Evolutionary conservation across 108 stramenopile species (phyloP), one percentile per base, ranked within the genome.

Genomic region (Licmophora abbreviata): DNA sequence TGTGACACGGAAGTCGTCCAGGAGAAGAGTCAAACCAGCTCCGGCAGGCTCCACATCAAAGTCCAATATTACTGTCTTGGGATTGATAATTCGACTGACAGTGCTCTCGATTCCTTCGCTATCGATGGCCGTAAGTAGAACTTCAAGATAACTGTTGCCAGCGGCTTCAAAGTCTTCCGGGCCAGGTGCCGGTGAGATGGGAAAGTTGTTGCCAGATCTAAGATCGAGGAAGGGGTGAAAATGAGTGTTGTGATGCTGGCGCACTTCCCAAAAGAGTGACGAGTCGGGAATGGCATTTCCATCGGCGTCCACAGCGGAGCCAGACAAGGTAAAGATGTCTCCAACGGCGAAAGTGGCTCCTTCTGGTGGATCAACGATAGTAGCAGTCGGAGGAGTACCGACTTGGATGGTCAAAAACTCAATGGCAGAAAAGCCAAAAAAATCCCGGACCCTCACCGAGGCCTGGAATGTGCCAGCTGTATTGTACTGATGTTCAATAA

Each of bases 131-230:
- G 23, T 61, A 25, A 67, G 53, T 23, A 67, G 24, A 30, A 67
- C 37, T 48, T 44, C 29, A 4, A 67, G 43, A 38, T 66, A 53
- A 46, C 66, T 67, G 15, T 57, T 60, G 8, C 40, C 46, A 1
- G 66, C 35, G 20, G 66, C 66, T 12, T 36, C 25, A 32, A 67
- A 67, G 26, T 67, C 66, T 42, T 67, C 66, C 1, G 67, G 67
- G 0, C 29, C 32, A 11, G 66, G 66, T 1, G 66, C 66, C 40
- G 44, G 33, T 24, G 27, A 47, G 0, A 67, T 34, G 10, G 18
- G 36, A 17, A 67, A 24, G 40, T 49, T 38, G 29, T 61, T 67
- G 10, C 59, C 66, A 3, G 30, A 1, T 4, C 56, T 58, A 1
- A 28, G 47, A 42, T 64, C 67, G 11, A 63, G 38, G 30, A 63